Percentiles rank a stretch among this genome's conserved stretches.
Conservation (phyloP, 495 filamentous ascomycete species). For the Astrothelium macrocarpum region DNA sequence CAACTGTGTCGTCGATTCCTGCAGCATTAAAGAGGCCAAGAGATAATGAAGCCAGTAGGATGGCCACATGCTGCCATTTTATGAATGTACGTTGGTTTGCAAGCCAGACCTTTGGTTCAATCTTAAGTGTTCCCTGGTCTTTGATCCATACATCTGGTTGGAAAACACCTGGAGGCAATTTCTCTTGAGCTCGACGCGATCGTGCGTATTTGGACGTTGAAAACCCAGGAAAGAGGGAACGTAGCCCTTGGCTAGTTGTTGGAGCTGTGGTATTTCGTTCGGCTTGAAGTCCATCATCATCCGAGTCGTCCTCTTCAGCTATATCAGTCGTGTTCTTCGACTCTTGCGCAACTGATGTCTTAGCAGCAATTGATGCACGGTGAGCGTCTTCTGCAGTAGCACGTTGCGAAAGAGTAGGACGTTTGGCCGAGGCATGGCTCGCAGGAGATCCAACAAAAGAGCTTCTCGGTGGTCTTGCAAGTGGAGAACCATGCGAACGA, state of each 20-base stretch:
- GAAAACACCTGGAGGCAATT: constrained; percentile 73
- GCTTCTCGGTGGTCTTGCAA: constrained; percentile 14
- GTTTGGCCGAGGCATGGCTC: not conserved
- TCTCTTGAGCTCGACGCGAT: constrained; percentile 35
- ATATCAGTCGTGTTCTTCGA: constrained; percentile 19
- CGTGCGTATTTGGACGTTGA: constrained; percentile 61
- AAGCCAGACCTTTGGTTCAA: constrained; percentile 97
- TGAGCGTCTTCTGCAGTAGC: constrained; percentile 11
- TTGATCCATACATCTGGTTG: constrained; percentile 82
- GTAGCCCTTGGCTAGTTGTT: constrained; percentile 28
- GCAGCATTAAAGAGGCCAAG: constrained; percentile 83
- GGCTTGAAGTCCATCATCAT: constrained; percentile 30
- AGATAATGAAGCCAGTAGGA: constrained; percentile 73
- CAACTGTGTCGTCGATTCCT: constrained; percentile 58
- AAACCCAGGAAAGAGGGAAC: constrained; percentile 60
- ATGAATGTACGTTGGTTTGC: constrained; percentile 96
- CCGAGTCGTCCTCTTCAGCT: constrained; percentile 34
- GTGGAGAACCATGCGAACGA: constrained; percentile 28
- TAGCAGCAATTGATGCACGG: constrained; percentile 9
- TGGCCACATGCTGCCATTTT: constrained; percentile 91
- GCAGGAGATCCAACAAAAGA: not conserved
- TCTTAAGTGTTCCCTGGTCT: constrained; percentile 76
- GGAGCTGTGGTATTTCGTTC: constrained; percentile 21
- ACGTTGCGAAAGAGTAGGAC: not conserved
- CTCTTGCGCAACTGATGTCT: not conserved